Evolutionary conservation across 2,329 filamentous ascomycete genomes (phyloP).

Genomic region (Alternaria longipes): DNA sequence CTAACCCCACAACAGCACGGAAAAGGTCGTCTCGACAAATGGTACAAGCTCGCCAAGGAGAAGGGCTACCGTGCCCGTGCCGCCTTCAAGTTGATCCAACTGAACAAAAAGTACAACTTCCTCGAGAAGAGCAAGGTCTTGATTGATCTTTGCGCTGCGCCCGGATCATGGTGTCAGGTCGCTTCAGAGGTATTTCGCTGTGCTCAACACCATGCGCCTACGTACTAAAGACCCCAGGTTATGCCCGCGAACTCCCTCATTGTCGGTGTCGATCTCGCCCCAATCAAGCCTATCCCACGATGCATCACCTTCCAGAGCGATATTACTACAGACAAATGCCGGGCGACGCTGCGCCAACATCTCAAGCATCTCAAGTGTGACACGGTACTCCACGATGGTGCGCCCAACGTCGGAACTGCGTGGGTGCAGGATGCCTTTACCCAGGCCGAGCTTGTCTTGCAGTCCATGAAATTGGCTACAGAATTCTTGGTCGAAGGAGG

Average conservation of each 20-base stretch:
- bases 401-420: constrained; percentile 95
- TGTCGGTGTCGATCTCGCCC: constrained; percentile 90
- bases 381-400: constrained; percentile 94
- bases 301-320: constrained; percentile 97
- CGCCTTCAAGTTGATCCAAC: constrained; percentile 96
- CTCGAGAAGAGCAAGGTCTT: constrained; percentile 95
- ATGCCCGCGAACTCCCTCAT: constrained; percentile 93
- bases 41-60: constrained; percentile 98
- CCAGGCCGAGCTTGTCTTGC: constrained; percentile 90
- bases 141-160: constrained; percentile 96
- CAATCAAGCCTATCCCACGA: constrained; percentile 94
- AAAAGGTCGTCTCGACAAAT: constrained; percentile 98
- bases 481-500: constrained; percentile 83
- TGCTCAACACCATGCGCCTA: not conserved
- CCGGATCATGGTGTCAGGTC: constrained; percentile 71
- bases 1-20: constrained; percentile 69
- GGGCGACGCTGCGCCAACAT: constrained; percentile 86
- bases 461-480: constrained; percentile 91
- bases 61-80: constrained; percentile 96
- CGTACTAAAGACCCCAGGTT: constrained; percentile 53
- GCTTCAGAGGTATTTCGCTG: constrained; percentile 75
- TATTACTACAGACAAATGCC: constrained; percentile 96
- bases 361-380: constrained; percentile 97
- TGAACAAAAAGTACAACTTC: constrained; percentile 99
- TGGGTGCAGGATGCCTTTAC: constrained; percentile 99